Base-by-base conservation (phyloP, 2,329 filamentous ascomycete species). In the Cercospora beticola region DNA sequence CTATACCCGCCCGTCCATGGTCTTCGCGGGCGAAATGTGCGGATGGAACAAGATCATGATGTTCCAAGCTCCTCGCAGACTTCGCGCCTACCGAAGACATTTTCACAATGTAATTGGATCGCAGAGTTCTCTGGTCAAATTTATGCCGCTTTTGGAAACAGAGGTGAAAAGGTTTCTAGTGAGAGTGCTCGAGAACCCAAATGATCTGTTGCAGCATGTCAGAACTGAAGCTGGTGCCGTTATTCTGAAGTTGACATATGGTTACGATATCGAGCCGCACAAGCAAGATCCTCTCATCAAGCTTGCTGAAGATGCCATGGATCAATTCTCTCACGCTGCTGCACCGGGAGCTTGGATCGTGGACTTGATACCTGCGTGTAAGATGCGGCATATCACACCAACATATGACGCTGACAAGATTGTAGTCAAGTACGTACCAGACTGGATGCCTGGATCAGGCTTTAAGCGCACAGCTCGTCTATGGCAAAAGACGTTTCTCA, bases 151-250 rank as follows among this genome's bases (percentile, higher is more conserved):
- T 0, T 82, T 85, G 66, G 82, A 86, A 59, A 74, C 75, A 0
- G 84, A 86, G 66, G 78, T 79, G 3, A 76, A 78, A 1, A 79
- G 80, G 2, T 83, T 85, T 52, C 74, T 86, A 8, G 73, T 83
- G 28, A 79, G 81, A 12, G 70, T 83, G 10, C 66, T 65, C 0
- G 73, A 82, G 0, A 75, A 78, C 0, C 83, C 82, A 0, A 72
- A 79, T 2, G 70, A 78, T 0, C 68, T 84, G n/a, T 40, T 80
- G 0, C 68, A 81, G 5, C 83, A 86, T 62, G 78, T 86, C 7
- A 63, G 54, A 33, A 82, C 79, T 14, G 75, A 79, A 49, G 78
- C 81, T 0, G 81, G 79, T 0, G 78, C 78, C 0, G 70, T 82
- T 10, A 82, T 84, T 33, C 67, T 84, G 23, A 82, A 82, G 49